These are phyloP conservation scores for Talaromyces albobiverticillius DNA, from an alignment of 2,329 filamentous ascomycete genomes.

Conservation along the genomic window DNA sequence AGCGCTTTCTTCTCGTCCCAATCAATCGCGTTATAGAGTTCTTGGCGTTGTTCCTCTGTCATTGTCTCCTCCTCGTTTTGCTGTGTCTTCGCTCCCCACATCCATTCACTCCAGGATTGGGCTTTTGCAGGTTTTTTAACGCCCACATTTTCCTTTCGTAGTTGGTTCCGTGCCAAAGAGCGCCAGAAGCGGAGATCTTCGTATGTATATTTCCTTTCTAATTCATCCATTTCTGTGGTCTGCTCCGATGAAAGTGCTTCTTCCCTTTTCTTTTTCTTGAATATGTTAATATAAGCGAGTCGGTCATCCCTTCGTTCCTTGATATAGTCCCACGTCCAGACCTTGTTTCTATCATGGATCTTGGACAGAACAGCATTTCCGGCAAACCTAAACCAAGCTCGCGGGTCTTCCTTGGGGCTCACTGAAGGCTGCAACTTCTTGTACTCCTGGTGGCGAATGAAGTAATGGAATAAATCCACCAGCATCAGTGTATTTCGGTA, in stretches of 20 bases:
- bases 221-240: conserved; percentile 64
- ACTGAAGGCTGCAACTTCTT: conserved; percentile 86
- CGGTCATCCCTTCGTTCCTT: conserved; percentile 88
- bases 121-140: conserved; percentile 70
- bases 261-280: conserved; percentile 88
- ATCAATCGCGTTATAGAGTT: conserved; percentile 95
- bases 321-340: conserved; percentile 97
- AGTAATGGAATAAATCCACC: conserved; percentile 97
- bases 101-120: conserved; percentile 88
- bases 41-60: conserved; percentile 92
- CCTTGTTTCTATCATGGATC: conserved; percentile 88
- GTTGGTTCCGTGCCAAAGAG: conserved; percentile 85
- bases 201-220: conserved; percentile 87
- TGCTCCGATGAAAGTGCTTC: conserved; percentile 67
- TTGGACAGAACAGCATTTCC: conserved; percentile 85
- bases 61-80: conserved; percentile 78
- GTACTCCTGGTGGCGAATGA: conserved; percentile 95
- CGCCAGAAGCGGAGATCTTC: conserved; percentile 98
- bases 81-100: conserved; percentile 78
- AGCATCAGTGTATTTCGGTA: conserved; percentile 98
- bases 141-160: conserved; percentile 91
- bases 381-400: conserved; percentile 89
- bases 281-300: conserved; percentile 82
- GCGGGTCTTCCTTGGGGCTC: conserved; percentile 81
- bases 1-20: conserved; percentile 96